Conservation (phyloP, 2,329 filamentous ascomycete species). For the Sporothrix mexicana region DNA sequence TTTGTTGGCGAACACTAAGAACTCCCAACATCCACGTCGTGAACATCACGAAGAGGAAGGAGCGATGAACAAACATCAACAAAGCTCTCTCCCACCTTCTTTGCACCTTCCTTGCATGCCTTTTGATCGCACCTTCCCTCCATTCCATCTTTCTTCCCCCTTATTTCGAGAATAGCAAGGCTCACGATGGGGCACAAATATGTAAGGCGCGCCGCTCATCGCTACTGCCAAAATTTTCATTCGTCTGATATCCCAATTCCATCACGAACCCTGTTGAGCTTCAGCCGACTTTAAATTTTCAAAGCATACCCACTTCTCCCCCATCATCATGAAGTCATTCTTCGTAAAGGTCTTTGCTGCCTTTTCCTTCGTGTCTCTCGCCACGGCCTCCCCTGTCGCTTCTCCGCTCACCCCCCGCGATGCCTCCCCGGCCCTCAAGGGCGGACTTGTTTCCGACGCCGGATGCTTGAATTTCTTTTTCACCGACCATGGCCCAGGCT, state of each 20-base stretch:
- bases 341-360: neutral
- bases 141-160: neutral
- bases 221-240: neutral
- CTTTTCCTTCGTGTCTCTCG: neutral
- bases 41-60: neutral
- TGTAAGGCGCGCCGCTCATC: too few species aligned
- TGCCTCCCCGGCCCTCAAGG: neutral
- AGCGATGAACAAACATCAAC: slow-evolving; percentile 10
- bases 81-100: neutral
- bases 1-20: neutral
- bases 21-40: neutral
- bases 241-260: neutral
- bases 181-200: too few species aligned
- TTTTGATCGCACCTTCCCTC: neutral
- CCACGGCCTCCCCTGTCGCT: neutral
- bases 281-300: neutral
- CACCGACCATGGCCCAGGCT: neutral
- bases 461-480: too few species aligned
- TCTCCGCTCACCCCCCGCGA: neutral
- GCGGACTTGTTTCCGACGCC: too few species aligned
- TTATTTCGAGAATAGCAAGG: too few species aligned
- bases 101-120: neutral
- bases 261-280: neutral
- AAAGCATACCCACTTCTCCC: neutral
- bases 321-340: neutral